phyloP scores from a whole-genome alignment of 768 basidiomycete genomes.

The Mrakia blollopis region DNA sequence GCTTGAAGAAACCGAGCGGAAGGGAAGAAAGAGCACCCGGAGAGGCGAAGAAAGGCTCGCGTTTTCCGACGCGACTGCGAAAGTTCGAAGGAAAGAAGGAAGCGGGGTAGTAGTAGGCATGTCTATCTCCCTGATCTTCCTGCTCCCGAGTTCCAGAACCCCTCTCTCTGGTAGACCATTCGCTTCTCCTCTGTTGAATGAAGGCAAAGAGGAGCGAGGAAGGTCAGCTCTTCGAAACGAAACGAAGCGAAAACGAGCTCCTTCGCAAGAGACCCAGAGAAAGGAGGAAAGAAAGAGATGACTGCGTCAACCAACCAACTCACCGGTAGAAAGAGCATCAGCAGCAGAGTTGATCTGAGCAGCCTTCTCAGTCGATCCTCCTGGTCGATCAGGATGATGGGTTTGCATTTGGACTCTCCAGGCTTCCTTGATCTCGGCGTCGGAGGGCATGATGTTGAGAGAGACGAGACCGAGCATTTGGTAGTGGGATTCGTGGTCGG shows the following conservation, averaged over 20 bases:
- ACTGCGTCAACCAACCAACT: no score
- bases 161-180: neutral
- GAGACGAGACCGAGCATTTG: neutral
- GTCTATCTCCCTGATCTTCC: no score
- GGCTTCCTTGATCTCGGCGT: slow-evolving; percentile 17
- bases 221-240: neutral
- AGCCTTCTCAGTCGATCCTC: slow-evolving; percentile 12
- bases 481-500: slow-evolving; percentile 9
- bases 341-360: slow-evolving; percentile 14
- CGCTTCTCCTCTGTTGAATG: neutral
- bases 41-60: no score
- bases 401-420: slow-evolving; percentile 4
- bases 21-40: no score
- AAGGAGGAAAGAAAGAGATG: no score
- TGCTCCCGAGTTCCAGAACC: neutral
- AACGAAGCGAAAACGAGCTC: neutral
- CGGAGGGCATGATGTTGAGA: neutral
- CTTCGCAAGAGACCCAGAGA: no score
- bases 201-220: neutral
- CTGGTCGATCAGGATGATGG: slow-evolving; percentile 22
- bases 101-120: no score
- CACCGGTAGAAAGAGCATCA: neutral
- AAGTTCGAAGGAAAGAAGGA: no score
- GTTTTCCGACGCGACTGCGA: no score
- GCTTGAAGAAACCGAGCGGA: no score